Evolutionary conservation across 2,329 filamentous ascomycete species (phyloP).

Genomic region (Hypoxylon sp.): DNA sequence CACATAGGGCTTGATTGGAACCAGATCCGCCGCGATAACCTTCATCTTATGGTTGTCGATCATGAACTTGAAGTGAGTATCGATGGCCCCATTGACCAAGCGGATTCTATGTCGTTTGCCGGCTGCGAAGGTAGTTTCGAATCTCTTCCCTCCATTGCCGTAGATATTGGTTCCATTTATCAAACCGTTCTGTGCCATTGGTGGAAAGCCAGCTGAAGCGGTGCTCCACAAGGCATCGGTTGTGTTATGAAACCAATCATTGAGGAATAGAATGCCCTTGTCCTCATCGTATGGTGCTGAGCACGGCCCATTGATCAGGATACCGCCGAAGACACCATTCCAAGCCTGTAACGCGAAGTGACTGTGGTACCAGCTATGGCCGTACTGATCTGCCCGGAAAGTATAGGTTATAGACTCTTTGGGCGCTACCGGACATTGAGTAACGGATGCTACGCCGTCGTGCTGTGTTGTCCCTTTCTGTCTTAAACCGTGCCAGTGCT

Average conservation of each 20-base stretch:
- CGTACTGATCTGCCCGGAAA: conserved; percentile 63
- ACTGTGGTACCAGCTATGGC: conserved; percentile 70
- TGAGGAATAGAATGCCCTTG: conserved; percentile 69
- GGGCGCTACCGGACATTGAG: conserved; percentile 66
- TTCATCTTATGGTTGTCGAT: conserved; percentile 69
- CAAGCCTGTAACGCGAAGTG: conserved; percentile 64
- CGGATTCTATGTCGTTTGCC: conserved; percentile 62
- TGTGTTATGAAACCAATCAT: conserved; percentile 69
- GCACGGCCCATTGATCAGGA: conserved; percentile 72
- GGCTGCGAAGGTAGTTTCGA: conserved; percentile 53
- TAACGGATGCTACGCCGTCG: conserved; percentile 69
- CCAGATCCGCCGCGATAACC: conserved; percentile 70
- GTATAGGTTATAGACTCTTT: conserved; percentile 68
- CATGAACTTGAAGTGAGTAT: conserved; percentile 61
- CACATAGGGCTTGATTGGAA: conserved; percentile 68
- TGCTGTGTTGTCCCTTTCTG: conserved; percentile 67
- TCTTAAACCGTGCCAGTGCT: conserved; percentile 73
- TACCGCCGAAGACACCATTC: conserved; percentile 61
- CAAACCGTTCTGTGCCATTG: conserved; percentile 60
- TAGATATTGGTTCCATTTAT: conserved; percentile 54
- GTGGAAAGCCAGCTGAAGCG: conserved; percentile 53
- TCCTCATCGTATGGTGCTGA: conserved; percentile 73
- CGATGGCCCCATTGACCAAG: conserved; percentile 62
- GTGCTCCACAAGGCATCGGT: conserved; percentile 56
- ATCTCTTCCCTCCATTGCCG: conserved; percentile 42